Base-by-base conservation (phyloP, 2,329 filamentous ascomycete species). In the Microthyrium microscopicum region DNA sequence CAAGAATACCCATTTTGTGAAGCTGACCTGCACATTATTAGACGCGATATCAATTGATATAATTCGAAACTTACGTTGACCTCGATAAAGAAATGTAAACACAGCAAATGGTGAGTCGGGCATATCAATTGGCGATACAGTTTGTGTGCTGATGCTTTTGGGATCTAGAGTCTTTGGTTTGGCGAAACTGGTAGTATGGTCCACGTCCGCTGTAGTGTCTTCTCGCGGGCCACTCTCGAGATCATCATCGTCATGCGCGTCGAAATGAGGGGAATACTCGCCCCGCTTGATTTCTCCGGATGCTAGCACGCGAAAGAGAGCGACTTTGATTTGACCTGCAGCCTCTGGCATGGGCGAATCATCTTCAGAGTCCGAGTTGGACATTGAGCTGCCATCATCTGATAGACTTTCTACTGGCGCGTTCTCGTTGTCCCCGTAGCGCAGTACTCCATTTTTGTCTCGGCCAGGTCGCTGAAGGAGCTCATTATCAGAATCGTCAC, bases 221-320 rank as follows among this genome's bases (percentile, higher is more conserved):
- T 64, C 64, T 26, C 62, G 62, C 37, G 68, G 64, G 29, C 58
- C 58, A 55, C 35, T 55, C 53, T 26, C 26, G 3, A 15, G 20
- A n/a, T 93, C 84, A 40, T 93, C 85, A 41, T 93, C 87, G 48
- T 95, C 89, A 46, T 95, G 83, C 3, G 87, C 87, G 52, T 93
- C 85, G 42, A 95, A 95, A 49, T 95, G 89, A 9, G 89, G 89
- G 2, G 85, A 93, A 55, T 95, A 98, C 56, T 98, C 89, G 41
- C 89, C 89, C 50, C 85, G 82, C 60, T 94, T 95, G 51, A 98
- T 92, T 54, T 95, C 89, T 11, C 89, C 89, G 5, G 84, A 93
- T 2, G 89, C 89, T 29, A 95, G 64, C 6, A 98, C 89, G 19
- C 89, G 75, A 56, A 94, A 95, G 60, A 98, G 74, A 41, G 87